Conservation (phyloP, 768 basidiomycete species). For the Mrakia gelida region DNA sequence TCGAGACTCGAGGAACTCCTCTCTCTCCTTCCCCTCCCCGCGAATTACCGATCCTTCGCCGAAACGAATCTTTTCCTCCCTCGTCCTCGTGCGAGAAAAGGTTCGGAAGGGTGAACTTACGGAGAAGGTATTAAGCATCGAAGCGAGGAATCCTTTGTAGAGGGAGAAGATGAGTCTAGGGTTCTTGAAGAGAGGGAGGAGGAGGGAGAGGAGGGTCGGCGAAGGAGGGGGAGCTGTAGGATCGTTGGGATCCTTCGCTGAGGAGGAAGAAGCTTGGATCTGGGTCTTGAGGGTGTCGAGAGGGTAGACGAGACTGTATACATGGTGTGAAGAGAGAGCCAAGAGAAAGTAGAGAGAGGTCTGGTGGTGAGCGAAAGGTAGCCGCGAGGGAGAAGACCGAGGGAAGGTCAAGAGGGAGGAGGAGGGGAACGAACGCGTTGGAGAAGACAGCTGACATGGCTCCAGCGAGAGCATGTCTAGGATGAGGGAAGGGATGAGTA, state of each 20-base stretch:
- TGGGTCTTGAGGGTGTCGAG: constrained; percentile 94
- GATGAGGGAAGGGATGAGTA: not conserved
- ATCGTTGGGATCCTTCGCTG: not conserved
- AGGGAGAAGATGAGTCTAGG: constrained; percentile 69
- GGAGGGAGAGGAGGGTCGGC: constrained; percentile 52
- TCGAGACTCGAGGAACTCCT: not conserved
- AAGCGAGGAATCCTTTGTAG: constrained; percentile 90
- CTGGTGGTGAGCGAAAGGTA: not conserved
- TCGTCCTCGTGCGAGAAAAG: not conserved
- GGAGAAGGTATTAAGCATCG: constrained; percentile 99
- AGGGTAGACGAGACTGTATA: constrained; percentile 80
- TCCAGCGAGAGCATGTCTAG: constrained; percentile 79
- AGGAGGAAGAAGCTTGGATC: constrained; percentile 65
- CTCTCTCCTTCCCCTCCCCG: too few species aligned
- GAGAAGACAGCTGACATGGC: constrained; percentile 90
- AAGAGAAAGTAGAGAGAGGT: not conserved
- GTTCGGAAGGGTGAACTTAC: constrained; percentile 51
- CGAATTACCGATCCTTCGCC: not conserved
- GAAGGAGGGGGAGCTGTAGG: constrained; percentile 3
- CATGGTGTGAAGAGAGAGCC: not conserved
- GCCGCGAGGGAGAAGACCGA: not conserved
- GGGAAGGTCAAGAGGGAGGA: not conserved
- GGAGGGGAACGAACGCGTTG: constrained; percentile 65
- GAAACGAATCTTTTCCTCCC: not conserved
- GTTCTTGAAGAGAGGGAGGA: constrained; percentile 66